These are phyloP conservation scores for Talaromyces rugulosus DNA, from an alignment of 2,329 filamentous ascomycete genomes.

Conservation along the genomic window DNA sequence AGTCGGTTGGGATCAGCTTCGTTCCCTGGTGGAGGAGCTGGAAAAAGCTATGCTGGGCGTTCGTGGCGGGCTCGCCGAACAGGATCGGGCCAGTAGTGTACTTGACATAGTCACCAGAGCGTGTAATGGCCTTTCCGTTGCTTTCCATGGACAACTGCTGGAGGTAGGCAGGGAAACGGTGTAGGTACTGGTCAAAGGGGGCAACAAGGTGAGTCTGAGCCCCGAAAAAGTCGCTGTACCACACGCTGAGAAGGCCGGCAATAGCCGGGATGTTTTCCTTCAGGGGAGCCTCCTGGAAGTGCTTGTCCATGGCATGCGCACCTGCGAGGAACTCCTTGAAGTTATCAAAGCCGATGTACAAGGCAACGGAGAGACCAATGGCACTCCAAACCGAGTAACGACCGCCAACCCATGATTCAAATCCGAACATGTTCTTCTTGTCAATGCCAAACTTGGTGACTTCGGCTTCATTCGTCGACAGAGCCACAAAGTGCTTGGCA, in stretches of 20 bases:
- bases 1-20: constrained; percentile 97
- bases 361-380: constrained; percentile 87
- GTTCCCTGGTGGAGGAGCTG: constrained; percentile 98
- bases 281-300: constrained; percentile 87
- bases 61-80: constrained; percentile 97
- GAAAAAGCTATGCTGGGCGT: constrained; percentile 99
- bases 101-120: constrained; percentile 81
- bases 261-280: constrained; percentile 93
- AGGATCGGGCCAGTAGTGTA: constrained; percentile 96
- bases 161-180: constrained; percentile 97
- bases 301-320: constrained; percentile 96
- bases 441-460: constrained; percentile 99
- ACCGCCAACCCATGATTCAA: constrained; percentile 97
- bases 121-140: constrained; percentile 95
- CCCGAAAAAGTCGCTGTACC: constrained; percentile 99
- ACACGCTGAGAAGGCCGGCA: constrained; percentile 89
- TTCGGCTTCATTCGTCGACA: constrained; percentile 92
- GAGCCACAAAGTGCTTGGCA: constrained; percentile 96
- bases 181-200: constrained; percentile 98
- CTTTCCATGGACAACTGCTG: constrained; percentile 99
- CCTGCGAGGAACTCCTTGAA: constrained; percentile 94
- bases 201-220: constrained; percentile 96
- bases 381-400: constrained; percentile 99
- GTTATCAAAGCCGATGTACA: constrained; percentile 97
- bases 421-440: constrained; percentile 99